Percentiles rank a stretch among this genome's conserved stretches.
Evolutionary conservation across 495 filamentous ascomycete genomes (phyloP).

Genomic region (Xeromyces bisporus): DNA sequence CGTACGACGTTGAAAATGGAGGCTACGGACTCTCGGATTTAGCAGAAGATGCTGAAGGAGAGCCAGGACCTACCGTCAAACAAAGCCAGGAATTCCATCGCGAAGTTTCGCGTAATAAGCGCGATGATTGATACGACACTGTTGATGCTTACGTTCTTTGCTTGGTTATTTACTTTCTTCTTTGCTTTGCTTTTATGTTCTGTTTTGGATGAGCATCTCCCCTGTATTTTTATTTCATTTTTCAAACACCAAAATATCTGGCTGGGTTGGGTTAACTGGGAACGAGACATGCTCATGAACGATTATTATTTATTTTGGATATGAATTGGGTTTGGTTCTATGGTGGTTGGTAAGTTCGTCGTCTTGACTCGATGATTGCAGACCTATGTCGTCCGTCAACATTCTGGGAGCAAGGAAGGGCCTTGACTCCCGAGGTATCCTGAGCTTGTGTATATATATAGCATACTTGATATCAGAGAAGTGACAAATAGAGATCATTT

Average conservation of each 20-base stretch:
- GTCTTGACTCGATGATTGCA: conserved; percentile 3
- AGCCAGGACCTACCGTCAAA: conserved; percentile 24
- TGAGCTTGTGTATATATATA: no score
- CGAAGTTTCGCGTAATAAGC: conserved; percentile 20
- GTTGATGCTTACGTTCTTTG: conserved; percentile 3
- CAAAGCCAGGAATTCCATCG: conserved; percentile 13
- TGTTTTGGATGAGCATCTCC: conserved; percentile 2
- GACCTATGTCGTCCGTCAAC: no score
- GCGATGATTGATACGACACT: conserved; percentile 21
- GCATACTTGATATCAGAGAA: no score
- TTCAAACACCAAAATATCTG: conserved; percentile 13
- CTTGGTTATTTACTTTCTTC: conserved; percentile 3
- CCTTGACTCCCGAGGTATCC: no score
- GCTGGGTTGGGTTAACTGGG: conserved; percentile 9
- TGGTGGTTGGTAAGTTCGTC: conserved; percentile 4
- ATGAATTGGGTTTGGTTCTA: conserved; percentile 7
- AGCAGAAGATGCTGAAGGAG: conserved; percentile 52
- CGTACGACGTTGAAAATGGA: conserved; percentile 63
- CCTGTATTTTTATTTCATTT: conserved; percentile 23
- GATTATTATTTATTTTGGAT: no score
- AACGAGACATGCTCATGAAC: conserved; percentile 20
- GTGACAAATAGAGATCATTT: no score
- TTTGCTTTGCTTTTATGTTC: conserved; percentile 3
- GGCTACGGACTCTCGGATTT: conserved; percentile 50
- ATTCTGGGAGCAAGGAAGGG: no score